Evolutionary conservation across 352 stramenopile species (phyloP).

Genomic region (Globisporangium carolinianum): DNA sequence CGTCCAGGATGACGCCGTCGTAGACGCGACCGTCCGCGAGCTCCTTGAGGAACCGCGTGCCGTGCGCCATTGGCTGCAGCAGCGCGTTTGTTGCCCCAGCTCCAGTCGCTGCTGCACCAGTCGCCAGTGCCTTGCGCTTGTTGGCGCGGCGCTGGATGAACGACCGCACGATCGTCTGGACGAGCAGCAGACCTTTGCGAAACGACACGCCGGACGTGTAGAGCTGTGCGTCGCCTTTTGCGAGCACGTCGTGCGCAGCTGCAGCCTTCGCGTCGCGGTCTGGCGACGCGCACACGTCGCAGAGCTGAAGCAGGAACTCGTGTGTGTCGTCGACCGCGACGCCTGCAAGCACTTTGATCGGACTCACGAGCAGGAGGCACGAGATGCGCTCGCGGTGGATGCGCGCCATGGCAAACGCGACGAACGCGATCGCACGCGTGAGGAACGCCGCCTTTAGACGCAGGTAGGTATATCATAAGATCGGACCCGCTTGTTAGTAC

Average conservation of each 20-base stretch:
- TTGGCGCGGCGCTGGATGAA: constrained; percentile 46
- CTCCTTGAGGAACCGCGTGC: constrained; percentile 70
- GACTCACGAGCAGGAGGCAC: constrained; percentile 70
- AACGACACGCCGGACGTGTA: constrained; percentile 76
- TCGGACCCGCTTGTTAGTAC: too few species aligned
- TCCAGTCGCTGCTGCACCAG: constrained; percentile 2
- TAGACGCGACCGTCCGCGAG: constrained; percentile 56
- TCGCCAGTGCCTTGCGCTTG: constrained; percentile 32
- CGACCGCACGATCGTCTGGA: constrained; percentile 60
- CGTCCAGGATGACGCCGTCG: constrained; percentile 47
- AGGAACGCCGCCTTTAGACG: constrained; percentile 50
- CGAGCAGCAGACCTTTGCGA: constrained; percentile 51
- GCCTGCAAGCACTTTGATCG: constrained; percentile 76
- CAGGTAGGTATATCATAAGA: too few species aligned
- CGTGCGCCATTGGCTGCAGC: constrained; percentile 32
- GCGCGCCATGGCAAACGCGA: constrained; percentile 46
- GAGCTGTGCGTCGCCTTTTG: constrained; percentile 59
- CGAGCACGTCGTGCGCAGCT: constrained; percentile 40
- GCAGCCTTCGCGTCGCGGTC: constrained; percentile 43
- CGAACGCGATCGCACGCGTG: constrained; percentile 66
- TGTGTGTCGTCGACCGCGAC: constrained; percentile 57
- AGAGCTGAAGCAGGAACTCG: constrained; percentile 71
- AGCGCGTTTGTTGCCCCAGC: background rate
- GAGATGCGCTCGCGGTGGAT: constrained; percentile 45
- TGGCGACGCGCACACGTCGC: constrained; percentile 42